A percentile compares a stretch with the other conserved stretches of the same genome.
phyloP scores from a whole-genome alignment of 805 yeast genomes.

The Starmerella apis region DNA sequence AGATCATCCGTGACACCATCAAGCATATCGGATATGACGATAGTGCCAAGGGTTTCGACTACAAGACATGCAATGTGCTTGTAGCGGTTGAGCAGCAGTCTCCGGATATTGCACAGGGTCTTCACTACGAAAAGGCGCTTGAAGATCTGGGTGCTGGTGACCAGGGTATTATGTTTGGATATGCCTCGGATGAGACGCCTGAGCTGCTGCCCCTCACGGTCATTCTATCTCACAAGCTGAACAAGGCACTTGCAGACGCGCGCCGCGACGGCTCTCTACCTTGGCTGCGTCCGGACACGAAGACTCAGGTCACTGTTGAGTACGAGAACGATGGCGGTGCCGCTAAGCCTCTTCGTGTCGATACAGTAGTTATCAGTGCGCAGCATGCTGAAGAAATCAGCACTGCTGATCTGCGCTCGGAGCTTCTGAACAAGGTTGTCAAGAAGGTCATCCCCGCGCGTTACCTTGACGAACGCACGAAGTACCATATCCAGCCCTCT shows the following conservation, averaged over 20 bases:
- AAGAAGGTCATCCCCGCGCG: constrained; percentile 87
- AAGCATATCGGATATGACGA: constrained; percentile 96
- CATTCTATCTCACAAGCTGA: constrained; percentile 86
- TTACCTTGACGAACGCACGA: constrained; percentile 86
- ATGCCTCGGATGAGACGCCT: constrained; percentile 97
- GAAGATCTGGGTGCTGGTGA: constrained; percentile 99
- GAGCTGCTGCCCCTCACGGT: constrained; percentile 94
- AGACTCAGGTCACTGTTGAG: constrained; percentile 98
- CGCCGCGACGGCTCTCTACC: constrained; percentile 90
- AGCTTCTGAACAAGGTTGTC: constrained; percentile 68
- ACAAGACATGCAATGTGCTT: constrained; percentile 97
- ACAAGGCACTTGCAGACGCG: constrained; percentile 92
- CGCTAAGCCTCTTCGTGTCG: constrained; percentile 89
- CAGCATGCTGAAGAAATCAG: constrained; percentile 96
- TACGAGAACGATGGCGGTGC: constrained; percentile 92
- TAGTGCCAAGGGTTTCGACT: constrained; percentile 94
- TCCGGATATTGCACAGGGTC: constrained; percentile 98
- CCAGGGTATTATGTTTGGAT: constrained; percentile 99
- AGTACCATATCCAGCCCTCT: constrained; percentile 97
- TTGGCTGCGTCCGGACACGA: constrained; percentile 99
- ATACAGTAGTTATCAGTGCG: constrained; percentile 93
- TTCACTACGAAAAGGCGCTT: constrained; percentile 85
- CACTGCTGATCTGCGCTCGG: constrained; percentile 80
- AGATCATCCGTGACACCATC: constrained; percentile 94
- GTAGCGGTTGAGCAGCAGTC: constrained; percentile 99